Evolutionary conservation across 768 basidiomycete genomes (phyloP).

Genomic region (Lyophyllum semitale): DNA sequence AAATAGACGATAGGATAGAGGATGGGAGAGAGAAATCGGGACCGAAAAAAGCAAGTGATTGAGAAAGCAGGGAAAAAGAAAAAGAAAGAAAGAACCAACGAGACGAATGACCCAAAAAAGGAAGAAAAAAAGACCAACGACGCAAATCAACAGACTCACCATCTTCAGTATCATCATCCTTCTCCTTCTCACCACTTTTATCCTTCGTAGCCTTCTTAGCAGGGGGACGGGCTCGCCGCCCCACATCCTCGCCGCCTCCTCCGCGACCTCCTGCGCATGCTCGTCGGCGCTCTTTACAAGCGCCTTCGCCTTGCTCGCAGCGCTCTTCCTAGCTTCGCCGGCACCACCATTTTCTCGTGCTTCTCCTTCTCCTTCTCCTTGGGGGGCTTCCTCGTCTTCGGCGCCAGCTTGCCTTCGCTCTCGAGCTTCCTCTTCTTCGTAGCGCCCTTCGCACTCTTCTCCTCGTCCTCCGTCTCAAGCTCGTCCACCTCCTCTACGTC

Average conservation of each 20-base stretch:
- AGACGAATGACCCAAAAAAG: not conserved
- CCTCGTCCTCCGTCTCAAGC: slow-evolving; percentile 53
- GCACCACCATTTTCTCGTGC: slow-evolving; percentile 33
- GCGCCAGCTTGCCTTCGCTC: not conserved
- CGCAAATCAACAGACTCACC: no score
- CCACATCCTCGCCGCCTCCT: slow-evolving; percentile 47
- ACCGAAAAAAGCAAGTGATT: not conserved
- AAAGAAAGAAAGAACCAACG: not conserved
- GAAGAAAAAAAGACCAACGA: no score
- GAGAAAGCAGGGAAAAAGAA: not conserved
- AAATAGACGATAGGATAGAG: no score
- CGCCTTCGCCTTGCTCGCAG: slow-evolving; percentile 50
- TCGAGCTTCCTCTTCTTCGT: slow-evolving; percentile 21
- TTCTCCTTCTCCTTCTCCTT: slow-evolving; percentile 40
- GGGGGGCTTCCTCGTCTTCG: not conserved
- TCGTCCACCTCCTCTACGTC: slow-evolving; percentile 57
- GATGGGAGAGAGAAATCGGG: not conserved
- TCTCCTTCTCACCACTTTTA: slow-evolving; percentile 35
- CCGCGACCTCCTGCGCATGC: slow-evolving; percentile 53
- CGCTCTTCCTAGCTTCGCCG: slow-evolving; percentile 49
- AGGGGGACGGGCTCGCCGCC: slow-evolving; percentile 53
- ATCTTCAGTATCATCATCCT: slow-evolving; percentile 66
- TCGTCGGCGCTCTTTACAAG: slow-evolving; percentile 72
- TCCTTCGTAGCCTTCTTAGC: slow-evolving; percentile 63
- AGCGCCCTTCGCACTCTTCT: slow-evolving; percentile 31